These are phyloP conservation scores for Gnetum montanum DNA, from an alignment of 75 land plant genomes.

Conservation along the genomic window DNA sequence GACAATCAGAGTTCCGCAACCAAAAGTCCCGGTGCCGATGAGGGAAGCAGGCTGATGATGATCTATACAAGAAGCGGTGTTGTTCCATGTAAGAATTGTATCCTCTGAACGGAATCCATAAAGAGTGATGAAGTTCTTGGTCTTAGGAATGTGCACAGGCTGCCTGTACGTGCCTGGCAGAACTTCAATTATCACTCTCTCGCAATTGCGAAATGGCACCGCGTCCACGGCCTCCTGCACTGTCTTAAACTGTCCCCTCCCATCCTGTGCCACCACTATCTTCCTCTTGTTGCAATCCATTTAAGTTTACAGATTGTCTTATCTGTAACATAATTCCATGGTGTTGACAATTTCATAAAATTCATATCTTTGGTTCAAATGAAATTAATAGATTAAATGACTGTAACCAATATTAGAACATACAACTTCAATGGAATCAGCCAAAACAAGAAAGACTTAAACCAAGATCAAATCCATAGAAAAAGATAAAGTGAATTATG, in stretches of 20 bases:
- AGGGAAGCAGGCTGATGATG: slow-evolving; percentile 72
- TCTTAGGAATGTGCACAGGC: slow-evolving; percentile 84
- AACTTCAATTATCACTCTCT: slow-evolving; percentile 55
- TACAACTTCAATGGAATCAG: no score
- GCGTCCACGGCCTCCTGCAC: slow-evolving; percentile 88
- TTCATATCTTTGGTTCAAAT: no score
- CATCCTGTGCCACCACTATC: slow-evolving; percentile 64
- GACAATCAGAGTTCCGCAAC: slow-evolving; percentile 73
- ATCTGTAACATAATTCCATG: no score
- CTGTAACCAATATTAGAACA: no score
- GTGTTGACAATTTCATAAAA: no score
- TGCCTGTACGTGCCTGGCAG: slow-evolving; percentile 70
- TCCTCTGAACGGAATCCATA: slow-evolving; percentile 46
- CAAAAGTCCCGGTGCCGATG: slow-evolving; percentile 95
- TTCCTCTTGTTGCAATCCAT: slow-evolving; percentile 7
- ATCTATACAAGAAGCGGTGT: slow-evolving; percentile 68
- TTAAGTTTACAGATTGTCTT: no score
- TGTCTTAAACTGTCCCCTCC: slow-evolving; percentile 46
- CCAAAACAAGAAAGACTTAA: no score
- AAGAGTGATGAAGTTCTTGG: slow-evolving; percentile 78
- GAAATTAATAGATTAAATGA: no score
- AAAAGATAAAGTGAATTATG: no score
- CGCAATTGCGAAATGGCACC: slow-evolving; percentile 57
- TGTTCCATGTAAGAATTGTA: slow-evolving; percentile 75
- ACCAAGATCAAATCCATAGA: no score